A percentile compares a stretch with the other conserved stretches of the same genome.
Conservation (phyloP, 2,329 filamentous ascomycete species). For the Talaromyces piceae region DNA sequence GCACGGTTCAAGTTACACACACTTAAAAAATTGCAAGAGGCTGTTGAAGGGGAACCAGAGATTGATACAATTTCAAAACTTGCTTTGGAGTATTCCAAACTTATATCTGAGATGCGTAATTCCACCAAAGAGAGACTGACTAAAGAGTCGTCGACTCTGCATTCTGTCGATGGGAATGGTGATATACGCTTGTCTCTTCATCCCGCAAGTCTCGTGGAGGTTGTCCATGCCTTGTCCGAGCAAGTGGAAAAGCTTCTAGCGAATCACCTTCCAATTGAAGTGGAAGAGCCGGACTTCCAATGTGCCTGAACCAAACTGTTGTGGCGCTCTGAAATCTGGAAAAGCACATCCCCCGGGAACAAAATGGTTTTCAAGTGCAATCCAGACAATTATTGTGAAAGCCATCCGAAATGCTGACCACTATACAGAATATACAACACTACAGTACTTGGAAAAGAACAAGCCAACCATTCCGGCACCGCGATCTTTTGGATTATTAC, state of each 20-base stretch:
- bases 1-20: slow-evolving; percentile 16
- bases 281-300: too few species aligned
- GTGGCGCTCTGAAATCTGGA: slow-evolving; percentile 13
- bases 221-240: slow-evolving; percentile 14
- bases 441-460: slow-evolving; percentile 18
- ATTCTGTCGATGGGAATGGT: not conserved
- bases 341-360: slow-evolving; percentile 14
- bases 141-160: not conserved
- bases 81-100: slow-evolving; percentile 15
- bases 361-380: slow-evolving; percentile 18
- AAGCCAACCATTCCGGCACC: slow-evolving; percentile 15
- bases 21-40: slow-evolving; percentile 17
- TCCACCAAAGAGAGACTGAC: slow-evolving; percentile 7
- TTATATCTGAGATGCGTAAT: slow-evolving; percentile 13
- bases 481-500: slow-evolving; percentile 15
- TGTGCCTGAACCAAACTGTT: too few species aligned
- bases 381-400: slow-evolving; percentile 16
- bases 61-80: slow-evolving; percentile 17
- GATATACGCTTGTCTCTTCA: slow-evolving; percentile 15
- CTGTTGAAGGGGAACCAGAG: slow-evolving; percentile 16
- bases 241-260: slow-evolving; percentile 12
- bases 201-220: slow-evolving; percentile 11
- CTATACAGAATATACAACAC: slow-evolving; percentile 20
- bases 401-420: slow-evolving; percentile 15
- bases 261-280: too few species aligned